Percentiles rank a stretch among this genome's conserved stretches.
Conservation (phyloP, 768 basidiomycete species). For the Chalciporus pseudorubinellus region DNA sequence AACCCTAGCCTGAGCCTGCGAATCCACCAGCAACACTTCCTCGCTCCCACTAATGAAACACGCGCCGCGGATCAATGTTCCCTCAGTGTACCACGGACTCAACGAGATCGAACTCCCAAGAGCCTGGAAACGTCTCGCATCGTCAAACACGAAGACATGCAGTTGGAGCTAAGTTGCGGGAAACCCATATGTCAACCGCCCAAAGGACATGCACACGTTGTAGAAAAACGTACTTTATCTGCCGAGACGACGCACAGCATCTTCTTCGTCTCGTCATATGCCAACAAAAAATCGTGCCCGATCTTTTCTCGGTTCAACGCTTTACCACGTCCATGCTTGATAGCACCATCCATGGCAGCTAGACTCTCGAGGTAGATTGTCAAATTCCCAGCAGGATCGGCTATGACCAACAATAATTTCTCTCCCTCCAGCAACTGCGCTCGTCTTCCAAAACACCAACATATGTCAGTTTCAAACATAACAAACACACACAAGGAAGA, state of each 20-base stretch:
- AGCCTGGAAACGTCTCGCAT: slow-evolving; percentile 39
- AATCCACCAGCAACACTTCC: slow-evolving; percentile 40
- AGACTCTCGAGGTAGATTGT: slow-evolving; percentile 36
- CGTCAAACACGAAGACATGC: slow-evolving; percentile 38
- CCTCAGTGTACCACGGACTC: slow-evolving; percentile 39
- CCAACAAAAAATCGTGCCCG: slow-evolving; percentile 42
- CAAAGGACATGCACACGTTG: too few relatives aligned
- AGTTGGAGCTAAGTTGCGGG: slow-evolving; percentile 28
- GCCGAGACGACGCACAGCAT: slow-evolving; percentile 31
- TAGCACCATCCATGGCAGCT: slow-evolving; percentile 28
- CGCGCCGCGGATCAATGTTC: slow-evolving; percentile 28
- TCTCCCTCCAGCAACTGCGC: slow-evolving; percentile 42
- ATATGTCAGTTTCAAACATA: background rate
- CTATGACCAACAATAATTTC: slow-evolving; percentile 38
- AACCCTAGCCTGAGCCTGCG: slow-evolving; percentile 38
- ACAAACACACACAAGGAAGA: background rate
- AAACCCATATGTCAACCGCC: background rate
- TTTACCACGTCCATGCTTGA: slow-evolving; percentile 27
- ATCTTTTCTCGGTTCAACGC: slow-evolving; percentile 39
- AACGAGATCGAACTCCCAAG: slow-evolving; percentile 41
- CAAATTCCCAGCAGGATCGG: slow-evolving; percentile 29
- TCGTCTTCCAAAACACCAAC: slow-evolving; percentile 20
- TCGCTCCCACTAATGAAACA: slow-evolving; percentile 45
- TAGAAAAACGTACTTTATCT: background rate
- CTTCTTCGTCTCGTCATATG: slow-evolving; percentile 52